Evolutionary conservation across 2,329 filamentous ascomycete genomes (phyloP).

Genomic region (Ophiostoma montium): DNA sequence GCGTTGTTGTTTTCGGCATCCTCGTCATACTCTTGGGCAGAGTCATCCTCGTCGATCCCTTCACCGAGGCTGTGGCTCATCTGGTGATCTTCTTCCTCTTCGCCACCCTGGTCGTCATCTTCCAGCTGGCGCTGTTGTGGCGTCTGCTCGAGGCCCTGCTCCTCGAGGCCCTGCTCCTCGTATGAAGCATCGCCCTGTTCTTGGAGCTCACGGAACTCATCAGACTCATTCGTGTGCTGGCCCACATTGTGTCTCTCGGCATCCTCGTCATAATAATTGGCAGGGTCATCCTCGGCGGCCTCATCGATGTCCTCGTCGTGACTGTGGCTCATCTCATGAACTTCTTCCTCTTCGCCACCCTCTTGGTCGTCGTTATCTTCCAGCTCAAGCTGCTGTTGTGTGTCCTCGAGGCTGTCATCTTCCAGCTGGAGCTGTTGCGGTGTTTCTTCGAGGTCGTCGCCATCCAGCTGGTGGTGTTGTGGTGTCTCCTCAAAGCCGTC

Average conservation of each 20-base stretch:
- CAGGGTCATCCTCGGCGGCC: not conserved
- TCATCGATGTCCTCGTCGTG: no score
- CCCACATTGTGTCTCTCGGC: slow-evolving; percentile 2
- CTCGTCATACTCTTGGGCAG: slow-evolving; percentile 5
- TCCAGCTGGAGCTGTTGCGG: no score
- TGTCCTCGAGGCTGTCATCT: slow-evolving; percentile 3
- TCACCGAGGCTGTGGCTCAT: not conserved
- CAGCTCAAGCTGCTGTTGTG: no score
- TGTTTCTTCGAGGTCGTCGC: slow-evolving; percentile 7
- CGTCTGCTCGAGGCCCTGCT: slow-evolving; percentile 11
- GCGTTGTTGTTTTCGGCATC: not conserved
- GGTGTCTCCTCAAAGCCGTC: slow-evolving; percentile 6
- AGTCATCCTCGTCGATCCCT: not conserved
- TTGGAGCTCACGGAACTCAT: no score
- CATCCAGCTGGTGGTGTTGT: not conserved
- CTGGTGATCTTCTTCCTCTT: slow-evolving; percentile 4
- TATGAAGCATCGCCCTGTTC: no score
- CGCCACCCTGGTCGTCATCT: not conserved
- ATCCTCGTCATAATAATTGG: slow-evolving; percentile 3
- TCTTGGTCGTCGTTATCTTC: not conserved
- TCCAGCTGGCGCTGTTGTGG: no score
- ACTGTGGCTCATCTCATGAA: no score
- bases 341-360: not conserved
- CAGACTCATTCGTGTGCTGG: no score
- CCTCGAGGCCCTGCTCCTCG: slow-evolving; percentile 1